Evolutionary conservation across 345 rosid genomes (phyloP).

Genomic region (Corymbia maculata): DNA sequence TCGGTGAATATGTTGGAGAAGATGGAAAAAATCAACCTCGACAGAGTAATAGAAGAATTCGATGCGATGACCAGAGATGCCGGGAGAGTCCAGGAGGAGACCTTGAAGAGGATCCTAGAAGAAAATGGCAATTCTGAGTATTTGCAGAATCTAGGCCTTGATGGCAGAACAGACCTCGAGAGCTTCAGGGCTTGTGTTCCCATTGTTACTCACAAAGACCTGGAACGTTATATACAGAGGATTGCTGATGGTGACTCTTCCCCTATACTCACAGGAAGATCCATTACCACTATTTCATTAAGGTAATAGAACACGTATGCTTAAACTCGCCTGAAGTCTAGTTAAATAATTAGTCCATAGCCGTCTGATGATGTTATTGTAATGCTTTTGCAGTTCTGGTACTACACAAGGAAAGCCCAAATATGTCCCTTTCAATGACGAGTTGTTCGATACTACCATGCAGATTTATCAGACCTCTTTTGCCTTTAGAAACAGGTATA

Average conservation of each 20-base stretch:
- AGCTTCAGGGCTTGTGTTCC: conserved; percentile 72
- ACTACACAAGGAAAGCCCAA: conserved; percentile 93
- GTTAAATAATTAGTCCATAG: background rate
- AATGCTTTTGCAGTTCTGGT: conserved; percentile 62
- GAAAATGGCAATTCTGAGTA: conserved; percentile 66
- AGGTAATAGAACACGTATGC: conserved; percentile 23
- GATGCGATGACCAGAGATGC: conserved; percentile 62
- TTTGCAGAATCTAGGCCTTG: conserved; percentile 57
- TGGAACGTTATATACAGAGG: conserved; percentile 62
- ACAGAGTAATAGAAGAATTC: conserved; percentile 58
- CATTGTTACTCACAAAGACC: conserved; percentile 54
- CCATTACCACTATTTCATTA: conserved; percentile 65
- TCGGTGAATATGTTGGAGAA: conserved; percentile 44
- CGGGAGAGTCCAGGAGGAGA: conserved; percentile 51
- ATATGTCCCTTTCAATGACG: conserved; percentile 76
- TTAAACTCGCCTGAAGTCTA: background rate
- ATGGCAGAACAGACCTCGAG: conserved; percentile 59
- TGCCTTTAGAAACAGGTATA: conserved; percentile 83
- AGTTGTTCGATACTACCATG: conserved; percentile 63
- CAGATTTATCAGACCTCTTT: conserved; percentile 82
- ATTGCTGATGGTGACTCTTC: conserved; percentile 60
- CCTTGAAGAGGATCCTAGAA: conserved; percentile 52
- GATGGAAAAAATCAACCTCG: conserved; percentile 32
- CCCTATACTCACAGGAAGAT: conserved; percentile 63
- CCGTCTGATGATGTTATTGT: background rate